Conservation (phyloP, 768 basidiomycete genomes). For the Postia placenta region DNA sequence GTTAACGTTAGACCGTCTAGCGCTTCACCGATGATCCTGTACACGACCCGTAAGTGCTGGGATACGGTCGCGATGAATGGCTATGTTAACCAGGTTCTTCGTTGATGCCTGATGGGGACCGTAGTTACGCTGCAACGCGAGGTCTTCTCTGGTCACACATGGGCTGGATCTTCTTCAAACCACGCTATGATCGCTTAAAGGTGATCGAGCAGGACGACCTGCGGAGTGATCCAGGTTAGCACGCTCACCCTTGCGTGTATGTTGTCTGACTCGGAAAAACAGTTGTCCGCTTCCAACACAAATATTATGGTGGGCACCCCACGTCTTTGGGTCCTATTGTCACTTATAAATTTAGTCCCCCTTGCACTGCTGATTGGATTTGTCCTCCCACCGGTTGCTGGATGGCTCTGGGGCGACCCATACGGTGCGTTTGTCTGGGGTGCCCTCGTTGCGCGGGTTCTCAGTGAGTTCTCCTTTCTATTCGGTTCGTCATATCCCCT, state of each 20-base stretch:
- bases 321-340: neutral
- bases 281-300: constrained; percentile 71
- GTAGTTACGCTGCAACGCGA: constrained; percentile 65
- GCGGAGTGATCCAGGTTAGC: constrained; percentile 59
- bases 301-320: constrained; percentile 44
- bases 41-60: constrained; percentile 52
- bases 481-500: neutral
- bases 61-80: neutral
- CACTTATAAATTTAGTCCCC: constrained; percentile 35
- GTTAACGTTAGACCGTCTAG: too few relatives aligned
- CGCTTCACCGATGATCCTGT: constrained; percentile 65
- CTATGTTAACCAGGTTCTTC: neutral
- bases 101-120: neutral
- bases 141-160: constrained; percentile 75
- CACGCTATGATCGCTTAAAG: constrained; percentile 54
- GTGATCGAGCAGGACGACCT: constrained; percentile 65
- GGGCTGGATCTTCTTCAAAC: constrained; percentile 84
- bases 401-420: constrained; percentile 53
- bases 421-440: constrained; percentile 69
- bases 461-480: constrained; percentile 36
- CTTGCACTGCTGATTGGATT: constrained; percentile 58
- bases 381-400: constrained; percentile 49
- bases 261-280: neutral
- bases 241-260: neutral
- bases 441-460: constrained; percentile 55